These are phyloP conservation scores for Exophiala calicioides DNA, from an alignment of 2,329 filamentous ascomycete genomes.

Conservation along the genomic window DNA sequence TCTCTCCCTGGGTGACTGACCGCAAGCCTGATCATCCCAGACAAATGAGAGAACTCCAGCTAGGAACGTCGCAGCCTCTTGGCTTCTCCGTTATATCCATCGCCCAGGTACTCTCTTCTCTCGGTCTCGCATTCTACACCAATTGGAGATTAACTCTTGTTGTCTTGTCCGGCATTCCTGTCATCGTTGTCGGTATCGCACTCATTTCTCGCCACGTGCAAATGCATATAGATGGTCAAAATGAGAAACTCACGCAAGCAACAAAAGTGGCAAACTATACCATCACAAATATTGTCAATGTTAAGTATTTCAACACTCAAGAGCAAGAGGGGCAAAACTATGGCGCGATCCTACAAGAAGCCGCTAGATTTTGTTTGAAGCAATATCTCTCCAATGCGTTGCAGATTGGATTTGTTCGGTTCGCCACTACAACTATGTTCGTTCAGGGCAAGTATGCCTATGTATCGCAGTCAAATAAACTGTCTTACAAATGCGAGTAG, in stretches of 20 bases:
- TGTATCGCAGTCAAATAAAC: background rate
- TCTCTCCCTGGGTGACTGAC: too few relatives aligned
- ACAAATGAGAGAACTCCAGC: constrained; percentile 78
- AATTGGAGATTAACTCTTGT: constrained; percentile 85
- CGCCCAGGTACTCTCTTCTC: constrained; percentile 64
- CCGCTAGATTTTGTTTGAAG: constrained; percentile 64
- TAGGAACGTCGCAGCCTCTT: constrained; percentile 76
- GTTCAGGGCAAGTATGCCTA: constrained; percentile 53
- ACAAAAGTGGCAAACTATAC: constrained; percentile 72
- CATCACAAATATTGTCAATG: constrained; percentile 73
- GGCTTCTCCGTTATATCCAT: constrained; percentile 67
- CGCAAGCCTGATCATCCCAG: constrained; percentile 49
- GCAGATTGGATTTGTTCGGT: constrained; percentile 71
- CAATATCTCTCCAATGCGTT: constrained; percentile 69
- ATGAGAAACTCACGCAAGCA: constrained; percentile 65
- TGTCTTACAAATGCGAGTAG: constrained; percentile 37
- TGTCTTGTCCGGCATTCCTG: constrained; percentile 70
- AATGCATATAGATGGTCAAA: constrained; percentile 68
- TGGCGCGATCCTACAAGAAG: constrained; percentile 54
- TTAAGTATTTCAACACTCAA: constrained; percentile 83
- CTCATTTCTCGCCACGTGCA: constrained; percentile 64
- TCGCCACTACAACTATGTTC: constrained; percentile 77
- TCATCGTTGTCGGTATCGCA: constrained; percentile 63
- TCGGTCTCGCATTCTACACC: constrained; percentile 72
- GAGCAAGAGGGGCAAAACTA: constrained; percentile 70